Percentiles rank a stretch among this genome's conserved stretches.
Evolutionary conservation across 257 asterid genomes (phyloP).

Genomic region (Gentiana dahurica): DNA sequence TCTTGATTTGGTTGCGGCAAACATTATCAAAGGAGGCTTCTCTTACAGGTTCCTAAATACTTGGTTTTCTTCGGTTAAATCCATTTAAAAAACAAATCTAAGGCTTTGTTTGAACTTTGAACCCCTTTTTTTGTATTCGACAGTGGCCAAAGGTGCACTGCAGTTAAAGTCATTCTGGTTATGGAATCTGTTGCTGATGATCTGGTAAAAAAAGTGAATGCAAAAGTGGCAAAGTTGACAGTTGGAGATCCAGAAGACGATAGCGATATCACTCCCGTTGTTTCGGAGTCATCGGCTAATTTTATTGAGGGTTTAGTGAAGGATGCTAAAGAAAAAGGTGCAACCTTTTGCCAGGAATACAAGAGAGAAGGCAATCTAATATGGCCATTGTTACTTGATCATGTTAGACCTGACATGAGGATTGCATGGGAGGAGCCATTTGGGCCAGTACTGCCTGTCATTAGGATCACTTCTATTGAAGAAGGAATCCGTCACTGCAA

Average conservation of each 20-base stretch:
- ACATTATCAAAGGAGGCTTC: conserved; percentile 84
- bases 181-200: too few relatives aligned
- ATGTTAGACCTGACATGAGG: conserved; percentile 87
- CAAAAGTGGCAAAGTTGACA: neutral
- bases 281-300: conserved; percentile 91
- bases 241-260: conserved; percentile 74
- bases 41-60: conserved; percentile 55
- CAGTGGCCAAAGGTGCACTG: neutral
- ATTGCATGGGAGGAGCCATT: conserved; percentile 99
- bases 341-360: conserved; percentile 87
- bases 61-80: neutral
- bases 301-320: conserved; percentile 54
- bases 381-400: conserved; percentile 49
- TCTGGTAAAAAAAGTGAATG: too few relatives aligned
- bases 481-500: conserved; percentile 97
- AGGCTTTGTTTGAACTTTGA: conserved; percentile 37
- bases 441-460: conserved; percentile 82
- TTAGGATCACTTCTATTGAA: conserved; percentile 64
- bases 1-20: conserved; percentile 75
- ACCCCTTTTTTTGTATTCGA: neutral
- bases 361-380: conserved; percentile 94
- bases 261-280: conserved; percentile 83
- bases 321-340: conserved; percentile 69
- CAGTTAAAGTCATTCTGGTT: too few relatives aligned
- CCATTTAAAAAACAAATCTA: conserved; percentile 25